Conservation (phyloP, 805 yeast species). For the Pichia gijzeniarum region DNA sequence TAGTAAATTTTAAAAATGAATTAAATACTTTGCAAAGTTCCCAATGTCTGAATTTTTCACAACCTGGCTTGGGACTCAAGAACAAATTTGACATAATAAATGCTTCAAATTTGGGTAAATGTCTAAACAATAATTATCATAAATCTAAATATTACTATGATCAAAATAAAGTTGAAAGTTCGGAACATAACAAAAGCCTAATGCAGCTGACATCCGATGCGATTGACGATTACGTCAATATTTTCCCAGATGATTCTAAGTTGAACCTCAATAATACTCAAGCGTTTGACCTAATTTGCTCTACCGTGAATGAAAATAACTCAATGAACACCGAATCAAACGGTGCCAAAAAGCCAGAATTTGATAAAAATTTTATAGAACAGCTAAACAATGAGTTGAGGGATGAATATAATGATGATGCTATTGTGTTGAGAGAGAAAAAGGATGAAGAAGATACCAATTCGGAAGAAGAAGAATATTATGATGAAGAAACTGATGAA, state of each 20-base stretch:
- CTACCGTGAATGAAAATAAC: too few species aligned
- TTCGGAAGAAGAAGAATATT: constrained; percentile 4
- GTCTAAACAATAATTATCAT: background rate
- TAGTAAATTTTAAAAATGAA: background rate
- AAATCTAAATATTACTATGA: background rate
- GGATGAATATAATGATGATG: too few species aligned
- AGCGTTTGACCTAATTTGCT: too few species aligned
- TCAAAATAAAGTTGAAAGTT: background rate
- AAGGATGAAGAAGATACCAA: constrained; percentile 1
- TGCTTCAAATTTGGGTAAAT: constrained; percentile 1
- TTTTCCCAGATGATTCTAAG: background rate
- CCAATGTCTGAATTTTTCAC: background rate
- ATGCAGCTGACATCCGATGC: constrained; percentile 3
- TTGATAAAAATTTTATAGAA: too few species aligned
- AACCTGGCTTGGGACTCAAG: constrained; percentile 7
- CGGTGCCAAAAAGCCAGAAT: too few species aligned
- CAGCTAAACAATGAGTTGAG: too few species aligned
- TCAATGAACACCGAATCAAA: too few species aligned
- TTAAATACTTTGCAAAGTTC: background rate
- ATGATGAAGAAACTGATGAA: background rate
- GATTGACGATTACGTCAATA: constrained; percentile 5
- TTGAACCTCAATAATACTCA: too few species aligned
- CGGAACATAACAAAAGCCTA: background rate
- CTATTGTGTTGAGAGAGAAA: too few species aligned
- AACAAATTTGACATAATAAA: constrained; percentile 4